Conservation (phyloP, 1,139 yeast genomes). For the Pichia inconspicua region DNA sequence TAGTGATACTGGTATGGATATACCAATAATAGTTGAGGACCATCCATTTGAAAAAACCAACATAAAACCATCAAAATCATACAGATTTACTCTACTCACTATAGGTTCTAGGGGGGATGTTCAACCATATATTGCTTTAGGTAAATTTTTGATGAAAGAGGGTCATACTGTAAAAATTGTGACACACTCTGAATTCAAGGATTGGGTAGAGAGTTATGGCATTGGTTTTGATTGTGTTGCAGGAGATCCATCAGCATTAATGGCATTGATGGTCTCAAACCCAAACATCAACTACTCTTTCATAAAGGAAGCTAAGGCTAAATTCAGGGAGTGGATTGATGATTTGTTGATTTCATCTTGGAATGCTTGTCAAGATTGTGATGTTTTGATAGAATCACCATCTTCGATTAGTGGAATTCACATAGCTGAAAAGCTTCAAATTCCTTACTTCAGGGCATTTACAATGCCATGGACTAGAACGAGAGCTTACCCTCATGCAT, state of each 20-base stretch:
- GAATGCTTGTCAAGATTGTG: conserved; percentile 75
- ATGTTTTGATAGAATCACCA: conserved; percentile 84
- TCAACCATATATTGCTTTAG: conserved; percentile 90
- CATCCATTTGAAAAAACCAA: conserved; percentile 47
- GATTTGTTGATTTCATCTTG: conserved; percentile 66
- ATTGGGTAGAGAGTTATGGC: conserved; percentile 64
- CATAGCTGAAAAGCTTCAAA: conserved; percentile 82
- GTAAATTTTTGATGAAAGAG: conserved; percentile 64
- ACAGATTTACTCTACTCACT: conserved; percentile 64
- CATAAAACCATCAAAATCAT: conserved; percentile 44
- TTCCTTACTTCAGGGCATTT: conserved; percentile 90
- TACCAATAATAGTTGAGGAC: conserved; percentile 61
- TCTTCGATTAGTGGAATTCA: conserved; percentile 95
- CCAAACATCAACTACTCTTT: conserved; percentile 81
- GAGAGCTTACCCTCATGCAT: conserved; percentile 92
- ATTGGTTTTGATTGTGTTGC: conserved; percentile 69
- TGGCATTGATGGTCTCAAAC: conserved; percentile 88
- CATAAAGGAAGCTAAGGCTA: conserved; percentile 71
- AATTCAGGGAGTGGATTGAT: conserved; percentile 73
- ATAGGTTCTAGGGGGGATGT: conserved; percentile 96
- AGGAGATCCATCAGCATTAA: conserved; percentile 87
- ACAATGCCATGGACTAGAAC: conserved; percentile 99
- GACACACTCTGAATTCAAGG: conserved; percentile 73
- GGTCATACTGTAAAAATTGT: conserved; percentile 83
- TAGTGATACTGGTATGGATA: conserved; percentile 51